Percentiles rank a stretch among this genome's conserved stretches.
Conservation (phyloP, 805 yeast genomes). For the Wickerhamomyces sydowiorum region DNA sequence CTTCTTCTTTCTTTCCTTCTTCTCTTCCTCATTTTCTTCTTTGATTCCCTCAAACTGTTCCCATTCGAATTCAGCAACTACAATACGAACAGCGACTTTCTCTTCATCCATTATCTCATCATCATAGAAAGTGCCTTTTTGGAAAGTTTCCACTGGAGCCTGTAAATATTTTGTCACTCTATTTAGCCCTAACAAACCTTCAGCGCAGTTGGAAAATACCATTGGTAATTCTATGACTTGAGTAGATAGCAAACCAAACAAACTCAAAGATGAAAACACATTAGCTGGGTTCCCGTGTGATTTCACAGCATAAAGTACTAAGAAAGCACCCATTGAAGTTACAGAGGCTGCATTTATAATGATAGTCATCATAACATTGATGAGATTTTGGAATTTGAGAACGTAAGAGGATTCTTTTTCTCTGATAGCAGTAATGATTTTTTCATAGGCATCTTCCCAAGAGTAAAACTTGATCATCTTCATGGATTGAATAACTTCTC, state of each 20-base stretch:
- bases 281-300: constrained; percentile 46
- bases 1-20: constrained; percentile 1
- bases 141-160: constrained; percentile 37
- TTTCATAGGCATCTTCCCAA: constrained; percentile 76
- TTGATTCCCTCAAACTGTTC: constrained; percentile 28
- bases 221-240: constrained; percentile 57
- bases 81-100: constrained; percentile 40
- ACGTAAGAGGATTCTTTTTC: constrained; percentile 50
- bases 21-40: constrained; percentile 1
- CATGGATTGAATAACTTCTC: constrained; percentile 53
- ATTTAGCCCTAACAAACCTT: constrained; percentile 55
- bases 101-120: constrained; percentile 6
- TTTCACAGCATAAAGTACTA: constrained; percentile 30
- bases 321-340: constrained; percentile 48
- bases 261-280: constrained; percentile 61
- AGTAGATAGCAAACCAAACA: constrained; percentile 54
- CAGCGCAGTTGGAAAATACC: constrained; percentile 41
- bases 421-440: constrained; percentile 45
- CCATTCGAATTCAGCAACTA: constrained; percentile 61
- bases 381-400: constrained; percentile 47
- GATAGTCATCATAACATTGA: constrained; percentile 40
- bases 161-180: constrained; percentile 51
- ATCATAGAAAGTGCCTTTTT: constrained; percentile 27
- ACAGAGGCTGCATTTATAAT: constrained; percentile 41
- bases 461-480: constrained; percentile 73